Evolutionary conservation across 2,329 filamentous ascomycete genomes (phyloP).

Genomic region (Monilinia fructigena): DNA sequence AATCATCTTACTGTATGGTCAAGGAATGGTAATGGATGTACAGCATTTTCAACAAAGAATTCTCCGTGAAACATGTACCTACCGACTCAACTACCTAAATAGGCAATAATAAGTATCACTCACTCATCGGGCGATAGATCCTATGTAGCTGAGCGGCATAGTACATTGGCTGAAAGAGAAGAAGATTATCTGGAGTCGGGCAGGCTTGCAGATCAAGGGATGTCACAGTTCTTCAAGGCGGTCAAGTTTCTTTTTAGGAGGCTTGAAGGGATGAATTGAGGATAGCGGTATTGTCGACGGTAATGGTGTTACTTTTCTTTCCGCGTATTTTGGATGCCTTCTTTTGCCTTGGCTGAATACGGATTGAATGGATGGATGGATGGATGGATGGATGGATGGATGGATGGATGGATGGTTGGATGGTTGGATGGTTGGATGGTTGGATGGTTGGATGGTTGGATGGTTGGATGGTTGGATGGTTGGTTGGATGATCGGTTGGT

Average conservation of each 20-base stretch:
- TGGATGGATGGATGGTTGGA: no score
- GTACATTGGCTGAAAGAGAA: no score
- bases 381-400: no score
- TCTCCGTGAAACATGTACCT: background rate
- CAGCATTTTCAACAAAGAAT: background rate
- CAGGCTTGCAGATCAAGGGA: conserved; percentile 6
- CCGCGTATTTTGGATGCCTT: conserved; percentile 14
- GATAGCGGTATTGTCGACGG: no score
- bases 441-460: no score
- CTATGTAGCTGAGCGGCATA: background rate
- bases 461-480: no score
- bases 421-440: no score
- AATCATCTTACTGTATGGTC: background rate
- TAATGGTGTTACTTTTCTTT: background rate
- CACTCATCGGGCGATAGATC: background rate
- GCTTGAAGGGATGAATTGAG: no score
- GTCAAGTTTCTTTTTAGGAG: background rate
- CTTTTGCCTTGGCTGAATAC: conserved; percentile 8
- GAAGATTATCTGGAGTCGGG: no score
- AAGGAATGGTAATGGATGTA: background rate
- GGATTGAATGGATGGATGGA: background rate
- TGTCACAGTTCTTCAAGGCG: background rate
- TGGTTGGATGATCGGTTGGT: no score
- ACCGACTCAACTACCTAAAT: background rate
- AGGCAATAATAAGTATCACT: background rate